These are phyloP conservation scores for Ustulina deusta DNA, from an alignment of 2,329 filamentous ascomycete genomes.

Conservation along the genomic window DNA sequence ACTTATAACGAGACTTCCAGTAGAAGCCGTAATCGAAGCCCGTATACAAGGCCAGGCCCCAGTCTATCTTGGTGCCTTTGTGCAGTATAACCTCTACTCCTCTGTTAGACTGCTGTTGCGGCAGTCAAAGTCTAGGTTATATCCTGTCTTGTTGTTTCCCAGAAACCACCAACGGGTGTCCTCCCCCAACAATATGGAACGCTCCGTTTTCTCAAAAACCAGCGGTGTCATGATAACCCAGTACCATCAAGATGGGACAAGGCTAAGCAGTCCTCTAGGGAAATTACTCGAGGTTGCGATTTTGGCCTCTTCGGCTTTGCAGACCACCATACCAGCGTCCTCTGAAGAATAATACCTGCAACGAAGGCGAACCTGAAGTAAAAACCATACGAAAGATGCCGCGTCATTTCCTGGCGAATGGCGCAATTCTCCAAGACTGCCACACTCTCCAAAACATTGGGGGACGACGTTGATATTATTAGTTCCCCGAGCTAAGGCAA, in stretches of 20 bases:
- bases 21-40: background rate
- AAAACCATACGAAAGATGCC: background rate
- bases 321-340: background rate
- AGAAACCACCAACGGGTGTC: background rate
- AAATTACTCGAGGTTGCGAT: background rate
- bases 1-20: background rate
- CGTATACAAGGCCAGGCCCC: background rate
- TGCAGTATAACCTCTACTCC: background rate
- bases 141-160: background rate
- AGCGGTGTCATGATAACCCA: background rate
- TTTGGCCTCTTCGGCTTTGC: background rate
- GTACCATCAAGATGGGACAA: background rate
- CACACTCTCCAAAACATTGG: background rate
- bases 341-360: background rate
- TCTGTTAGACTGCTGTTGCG: too few species aligned
- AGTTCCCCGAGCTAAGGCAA: slow-evolving; percentile 5
- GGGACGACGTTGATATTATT: background rate
- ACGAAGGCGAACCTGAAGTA: background rate
- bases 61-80: background rate
- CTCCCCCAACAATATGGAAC: background rate
- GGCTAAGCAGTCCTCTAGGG: too few species aligned
- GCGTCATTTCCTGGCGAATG: slow-evolving; percentile 10
- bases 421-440: slow-evolving; percentile 2
- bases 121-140: background rate
- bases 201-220: background rate